Conservation (phyloP, 768 basidiomycete genomes). For the Arthromyces matolae region DNA sequence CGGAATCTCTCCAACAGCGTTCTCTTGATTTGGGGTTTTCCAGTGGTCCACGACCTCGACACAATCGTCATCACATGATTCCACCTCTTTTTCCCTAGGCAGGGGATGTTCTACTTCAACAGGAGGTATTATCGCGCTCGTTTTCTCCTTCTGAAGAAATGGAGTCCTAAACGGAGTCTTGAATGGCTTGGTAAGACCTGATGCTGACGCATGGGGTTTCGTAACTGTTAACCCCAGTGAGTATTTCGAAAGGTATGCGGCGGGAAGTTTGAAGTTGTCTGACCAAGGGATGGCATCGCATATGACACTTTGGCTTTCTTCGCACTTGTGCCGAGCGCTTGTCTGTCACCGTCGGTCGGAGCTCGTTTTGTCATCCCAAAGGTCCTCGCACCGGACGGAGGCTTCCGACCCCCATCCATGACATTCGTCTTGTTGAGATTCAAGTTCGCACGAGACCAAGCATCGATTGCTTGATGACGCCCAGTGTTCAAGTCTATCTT, state of each 20-base stretch:
- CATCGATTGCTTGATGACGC: too few species aligned
- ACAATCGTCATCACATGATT: not conserved
- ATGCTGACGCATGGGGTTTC: conserved; percentile 40
- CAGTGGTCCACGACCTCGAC: not conserved
- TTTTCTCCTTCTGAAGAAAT: conserved; percentile 1
- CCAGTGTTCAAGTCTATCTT: conserved; percentile 14
- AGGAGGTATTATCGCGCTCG: conserved; percentile 7
- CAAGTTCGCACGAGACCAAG: too few species aligned
- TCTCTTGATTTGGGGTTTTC: not conserved
- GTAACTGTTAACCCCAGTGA: conserved; percentile 33
- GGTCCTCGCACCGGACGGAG: conserved; percentile 1
- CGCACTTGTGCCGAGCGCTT: not conserved
- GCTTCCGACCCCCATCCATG: conserved; percentile 2
- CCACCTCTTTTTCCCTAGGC: not conserved
- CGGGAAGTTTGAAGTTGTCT: not conserved
- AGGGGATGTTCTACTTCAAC: not conserved
- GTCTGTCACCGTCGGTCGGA: conserved; percentile 4
- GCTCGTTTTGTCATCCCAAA: conserved; percentile 13
- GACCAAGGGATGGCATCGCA: conserved; percentile 32
- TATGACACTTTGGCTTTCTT: conserved; percentile 35
- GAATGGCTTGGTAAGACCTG: conserved; percentile 45
- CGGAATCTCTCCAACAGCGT: too few species aligned
- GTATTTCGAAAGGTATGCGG: not conserved
- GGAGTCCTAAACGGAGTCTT: conserved; percentile 35
- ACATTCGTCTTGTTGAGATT: not conserved